Evolutionary conservation across 345 rosid genomes (phyloP).

Genomic region (Lepidium africanum): DNA sequence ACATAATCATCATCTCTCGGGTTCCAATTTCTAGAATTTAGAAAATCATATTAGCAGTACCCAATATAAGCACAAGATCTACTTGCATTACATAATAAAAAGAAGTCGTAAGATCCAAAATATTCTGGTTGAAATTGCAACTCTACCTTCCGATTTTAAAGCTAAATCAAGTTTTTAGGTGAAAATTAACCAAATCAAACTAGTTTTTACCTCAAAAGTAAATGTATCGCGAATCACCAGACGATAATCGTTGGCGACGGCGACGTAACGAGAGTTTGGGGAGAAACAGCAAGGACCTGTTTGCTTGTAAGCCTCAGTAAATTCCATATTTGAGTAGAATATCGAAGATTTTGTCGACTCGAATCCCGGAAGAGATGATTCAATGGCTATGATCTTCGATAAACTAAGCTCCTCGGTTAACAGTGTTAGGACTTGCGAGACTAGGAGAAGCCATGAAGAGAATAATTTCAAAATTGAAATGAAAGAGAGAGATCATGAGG

Average conservation of each 20-base stretch:
- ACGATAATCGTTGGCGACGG: conserved; percentile 82
- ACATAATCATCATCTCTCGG: neutral
- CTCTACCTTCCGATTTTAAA: neutral
- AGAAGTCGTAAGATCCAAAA: conserved; percentile 8
- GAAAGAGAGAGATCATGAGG: conserved; percentile 2
- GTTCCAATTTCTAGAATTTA: neutral
- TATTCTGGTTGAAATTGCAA: neutral
- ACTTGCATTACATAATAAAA: conserved; percentile 3
- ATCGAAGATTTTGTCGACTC: neutral
- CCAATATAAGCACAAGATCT: conserved; percentile 3
- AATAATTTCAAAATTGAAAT: conserved; percentile 13
- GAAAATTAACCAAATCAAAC: neutral
- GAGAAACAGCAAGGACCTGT: conserved; percentile 90
- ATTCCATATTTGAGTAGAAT: conserved; percentile 48
- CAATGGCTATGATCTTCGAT: conserved; percentile 3
- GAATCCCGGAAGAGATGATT: neutral
- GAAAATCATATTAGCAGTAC: neutral
- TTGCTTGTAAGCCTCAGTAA: conserved; percentile 81
- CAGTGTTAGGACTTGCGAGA: conserved; percentile 5
- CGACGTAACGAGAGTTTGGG: conserved; percentile 80
- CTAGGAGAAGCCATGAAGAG: conserved; percentile 9
- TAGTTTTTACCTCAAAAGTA: conserved; percentile 58
- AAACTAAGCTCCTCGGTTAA: conserved; percentile 10
- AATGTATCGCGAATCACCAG: conserved; percentile 83
- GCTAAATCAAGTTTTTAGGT: conserved; percentile 8